These are phyloP conservation scores for Polyporus tsugae DNA, from an alignment of 1,284 basidiomycete genomes.

Conservation along the genomic window DNA sequence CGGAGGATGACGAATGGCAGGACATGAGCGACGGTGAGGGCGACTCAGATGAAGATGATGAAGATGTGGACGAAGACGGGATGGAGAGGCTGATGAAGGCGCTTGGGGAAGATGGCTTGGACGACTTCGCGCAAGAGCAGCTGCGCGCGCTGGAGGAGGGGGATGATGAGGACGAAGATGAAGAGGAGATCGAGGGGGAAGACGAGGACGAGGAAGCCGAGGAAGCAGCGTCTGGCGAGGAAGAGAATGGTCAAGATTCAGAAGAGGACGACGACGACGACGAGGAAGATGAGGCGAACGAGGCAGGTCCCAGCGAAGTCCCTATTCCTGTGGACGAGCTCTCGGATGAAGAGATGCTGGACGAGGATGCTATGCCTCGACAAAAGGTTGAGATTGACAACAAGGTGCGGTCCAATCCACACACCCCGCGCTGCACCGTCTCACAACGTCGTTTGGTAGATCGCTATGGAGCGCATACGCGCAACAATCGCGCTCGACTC, in stretches of 20 bases:
- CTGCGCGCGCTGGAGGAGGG: slow-evolving; percentile 50
- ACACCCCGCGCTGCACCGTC: no score
- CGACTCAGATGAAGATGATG: slow-evolving; percentile 50
- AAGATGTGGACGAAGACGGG: slow-evolving; percentile 70
- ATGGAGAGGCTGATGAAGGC: slow-evolving; percentile 72
- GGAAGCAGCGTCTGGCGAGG: slow-evolving; percentile 40
- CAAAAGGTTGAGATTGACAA: slow-evolving; percentile 89
- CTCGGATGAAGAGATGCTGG: slow-evolving; percentile 63
- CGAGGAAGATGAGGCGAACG: slow-evolving; percentile 39
- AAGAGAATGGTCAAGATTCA: slow-evolving; percentile 41
- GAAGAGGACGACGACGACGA: slow-evolving; percentile 33
- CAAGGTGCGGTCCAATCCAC: slow-evolving; percentile 56
- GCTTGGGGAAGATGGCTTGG: slow-evolving; percentile 71
- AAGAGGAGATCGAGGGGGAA: slow-evolving; percentile 45
- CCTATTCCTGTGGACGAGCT: slow-evolving; percentile 74
- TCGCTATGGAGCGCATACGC: slow-evolving; percentile 83
- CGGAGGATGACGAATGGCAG: slow-evolving; percentile 40
- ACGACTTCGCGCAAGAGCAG: slow-evolving; percentile 67
- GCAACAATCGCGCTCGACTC: slow-evolving; percentile 82
- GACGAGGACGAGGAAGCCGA: slow-evolving; percentile 38
- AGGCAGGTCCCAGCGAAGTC: slow-evolving; percentile 35
- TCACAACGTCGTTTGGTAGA: slow-evolving; percentile 50
- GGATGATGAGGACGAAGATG: slow-evolving; percentile 47
- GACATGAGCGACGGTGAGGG: slow-evolving; percentile 45
- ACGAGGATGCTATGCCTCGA: slow-evolving; percentile 80